Conservation (phyloP, 441 rosid genomes). For the Bocquillonia castaneifolia region DNA sequence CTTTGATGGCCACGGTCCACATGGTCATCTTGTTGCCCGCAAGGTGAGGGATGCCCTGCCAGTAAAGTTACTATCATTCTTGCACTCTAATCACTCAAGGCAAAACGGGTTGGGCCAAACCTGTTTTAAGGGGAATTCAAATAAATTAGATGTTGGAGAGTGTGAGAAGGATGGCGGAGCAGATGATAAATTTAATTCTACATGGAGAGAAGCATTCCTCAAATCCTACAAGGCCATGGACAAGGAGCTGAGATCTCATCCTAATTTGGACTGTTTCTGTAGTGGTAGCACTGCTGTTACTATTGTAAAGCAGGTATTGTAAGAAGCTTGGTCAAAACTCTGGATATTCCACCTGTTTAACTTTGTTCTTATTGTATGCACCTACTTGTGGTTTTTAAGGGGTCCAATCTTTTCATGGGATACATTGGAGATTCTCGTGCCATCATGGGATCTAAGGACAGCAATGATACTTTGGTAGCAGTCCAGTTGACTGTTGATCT, state of each 20-base stretch:
- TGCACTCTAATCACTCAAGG: conserved; percentile 46
- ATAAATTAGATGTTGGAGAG: conserved; percentile 47
- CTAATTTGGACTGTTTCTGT: conserved; percentile 88
- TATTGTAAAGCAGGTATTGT: conserved; percentile 72
- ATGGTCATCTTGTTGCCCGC: conserved; percentile 93
- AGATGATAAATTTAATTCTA: conserved; percentile 52
- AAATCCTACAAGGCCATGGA: conserved; percentile 94
- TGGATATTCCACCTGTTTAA: neutral
- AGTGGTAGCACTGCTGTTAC: conserved; percentile 97
- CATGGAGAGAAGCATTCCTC: conserved; percentile 85
- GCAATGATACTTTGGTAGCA: conserved; percentile 67
- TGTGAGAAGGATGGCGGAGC: conserved; percentile 52
- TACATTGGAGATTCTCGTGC: conserved; percentile 95
- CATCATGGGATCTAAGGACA: conserved; percentile 77
- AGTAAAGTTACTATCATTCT: conserved; percentile 59
- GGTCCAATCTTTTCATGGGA: conserved; percentile 85
- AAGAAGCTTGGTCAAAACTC: conserved; percentile 7
- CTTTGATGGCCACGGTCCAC: conserved; percentile 99
- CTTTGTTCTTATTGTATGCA: conserved; percentile 13
- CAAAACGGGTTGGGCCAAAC: conserved; percentile 45
- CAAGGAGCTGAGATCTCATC: conserved; percentile 80
- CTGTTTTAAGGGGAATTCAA: conserved; percentile 51
- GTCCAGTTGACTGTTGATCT: conserved; percentile 87
- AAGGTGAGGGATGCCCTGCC: conserved; percentile 93
- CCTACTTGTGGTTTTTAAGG: conserved; percentile 38